phyloP scores from a whole-genome alignment of 1,284 basidiomycete genomes.

The Peniophora sp. region DNA sequence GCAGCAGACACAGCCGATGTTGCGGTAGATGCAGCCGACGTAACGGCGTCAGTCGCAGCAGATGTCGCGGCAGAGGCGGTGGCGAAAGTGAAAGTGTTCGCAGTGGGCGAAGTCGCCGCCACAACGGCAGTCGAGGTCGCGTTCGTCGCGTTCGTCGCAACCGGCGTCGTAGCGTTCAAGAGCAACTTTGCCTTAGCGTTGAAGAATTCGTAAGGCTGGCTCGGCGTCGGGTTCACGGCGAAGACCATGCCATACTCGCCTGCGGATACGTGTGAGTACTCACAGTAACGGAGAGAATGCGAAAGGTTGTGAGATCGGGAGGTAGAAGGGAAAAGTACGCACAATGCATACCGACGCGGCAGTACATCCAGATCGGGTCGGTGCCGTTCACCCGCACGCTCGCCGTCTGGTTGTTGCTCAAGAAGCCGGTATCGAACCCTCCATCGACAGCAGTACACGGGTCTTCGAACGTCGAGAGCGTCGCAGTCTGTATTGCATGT shows the following conservation, averaged over 20 bases:
- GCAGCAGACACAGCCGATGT: no score
- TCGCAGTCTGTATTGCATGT: not conserved
- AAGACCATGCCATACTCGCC: slow-evolving; percentile 31
- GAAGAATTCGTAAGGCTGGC: slow-evolving; percentile 21
- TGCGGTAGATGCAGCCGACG: no score
- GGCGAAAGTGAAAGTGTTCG: not conserved
- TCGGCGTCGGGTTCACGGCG: slow-evolving; percentile 27
- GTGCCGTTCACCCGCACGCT: not conserved
- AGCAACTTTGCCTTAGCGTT: slow-evolving; percentile 16
- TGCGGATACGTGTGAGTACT: slow-evolving; percentile 19
- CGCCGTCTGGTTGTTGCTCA: not conserved
- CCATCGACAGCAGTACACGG: not conserved
- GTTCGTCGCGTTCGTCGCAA: not conserved
- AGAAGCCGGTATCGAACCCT: not conserved
- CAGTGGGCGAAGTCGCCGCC: not conserved
- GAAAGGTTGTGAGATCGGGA: not conserved
- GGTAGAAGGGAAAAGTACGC: slow-evolving; percentile 1
- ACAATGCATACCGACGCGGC: not conserved
- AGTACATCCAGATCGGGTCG: not conserved
- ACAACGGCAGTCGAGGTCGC: not conserved
- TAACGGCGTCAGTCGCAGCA: no score
- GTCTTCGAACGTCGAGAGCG: not conserved
- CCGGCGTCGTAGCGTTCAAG: not conserved
- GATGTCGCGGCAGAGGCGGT: no score
- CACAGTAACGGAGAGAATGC: slow-evolving; percentile 3